Conservation (phyloP, 2,329 filamentous ascomycete genomes). For the Claviceps spartinae region DNA sequence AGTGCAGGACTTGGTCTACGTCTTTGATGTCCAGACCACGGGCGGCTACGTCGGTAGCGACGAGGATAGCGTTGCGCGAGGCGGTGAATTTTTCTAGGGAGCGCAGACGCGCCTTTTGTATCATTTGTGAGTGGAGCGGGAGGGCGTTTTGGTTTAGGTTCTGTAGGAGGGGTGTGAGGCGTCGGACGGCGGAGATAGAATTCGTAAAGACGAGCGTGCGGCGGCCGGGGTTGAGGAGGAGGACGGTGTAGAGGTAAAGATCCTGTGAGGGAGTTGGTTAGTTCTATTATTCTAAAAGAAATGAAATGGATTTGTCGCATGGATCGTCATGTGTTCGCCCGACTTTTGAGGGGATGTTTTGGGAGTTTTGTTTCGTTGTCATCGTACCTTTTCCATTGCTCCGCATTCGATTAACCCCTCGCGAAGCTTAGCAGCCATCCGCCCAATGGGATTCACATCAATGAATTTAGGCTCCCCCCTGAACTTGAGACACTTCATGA, state of each 20-base stretch:
- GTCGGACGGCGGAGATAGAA: conserved; percentile 82
- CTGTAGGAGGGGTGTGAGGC: conserved; percentile 71
- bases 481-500: conserved; percentile 83
- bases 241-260: conserved; percentile 78
- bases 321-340: background rate
- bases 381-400: conserved; percentile 72
- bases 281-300: background rate
- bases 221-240: conserved; percentile 68
- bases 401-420: conserved; percentile 88
- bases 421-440: conserved; percentile 75
- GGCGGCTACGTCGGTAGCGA: conserved; percentile 89
- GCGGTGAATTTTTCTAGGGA: conserved; percentile 80
- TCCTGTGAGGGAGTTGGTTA: conserved; percentile 39
- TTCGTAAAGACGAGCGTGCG: conserved; percentile 90
- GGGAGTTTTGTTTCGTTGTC: background rate
- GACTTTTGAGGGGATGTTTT: background rate
- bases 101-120: conserved; percentile 86
- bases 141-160: conserved; percentile 65
- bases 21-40: conserved; percentile 85
- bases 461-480: conserved; percentile 76
- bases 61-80: conserved; percentile 53
- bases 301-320: background rate
- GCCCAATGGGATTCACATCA: conserved; percentile 76
- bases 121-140: conserved; percentile 84
- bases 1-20: conserved; percentile 84